These are phyloP conservation scores for Cornus kousa DNA, from an alignment of 148 eudicot species.

Conservation along the genomic window DNA sequence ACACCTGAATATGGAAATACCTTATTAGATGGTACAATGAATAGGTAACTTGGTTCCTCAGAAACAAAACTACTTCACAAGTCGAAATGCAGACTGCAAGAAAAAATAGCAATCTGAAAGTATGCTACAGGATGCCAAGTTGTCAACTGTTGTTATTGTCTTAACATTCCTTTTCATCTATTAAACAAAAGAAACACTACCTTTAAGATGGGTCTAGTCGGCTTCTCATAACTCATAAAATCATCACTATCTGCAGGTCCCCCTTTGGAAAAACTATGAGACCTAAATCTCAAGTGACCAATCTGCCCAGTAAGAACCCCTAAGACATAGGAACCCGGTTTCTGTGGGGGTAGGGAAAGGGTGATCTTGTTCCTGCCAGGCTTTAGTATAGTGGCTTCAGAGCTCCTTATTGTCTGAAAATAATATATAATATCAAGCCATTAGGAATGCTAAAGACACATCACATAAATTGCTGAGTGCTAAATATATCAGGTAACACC, in stretches of 20 bases:
- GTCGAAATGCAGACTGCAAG: not conserved
- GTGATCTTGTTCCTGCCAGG: slow-evolving; percentile 89
- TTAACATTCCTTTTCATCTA: not conserved
- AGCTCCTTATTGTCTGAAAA: slow-evolving; percentile 69
- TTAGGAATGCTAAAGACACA: slow-evolving; percentile 11
- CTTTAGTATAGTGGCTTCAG: slow-evolving; percentile 61
- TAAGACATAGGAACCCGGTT: slow-evolving; percentile 96
- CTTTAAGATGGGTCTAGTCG: slow-evolving; percentile 93
- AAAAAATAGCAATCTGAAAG: not conserved
- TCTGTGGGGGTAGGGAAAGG: slow-evolving; percentile 85
- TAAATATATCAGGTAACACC: not conserved
- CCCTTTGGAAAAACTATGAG: slow-evolving; percentile 94
- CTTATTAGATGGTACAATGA: not conserved
- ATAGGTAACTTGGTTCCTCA: not conserved
- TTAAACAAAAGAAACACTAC: slow-evolving; percentile 29
- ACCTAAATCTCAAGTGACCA: slow-evolving; percentile 93
- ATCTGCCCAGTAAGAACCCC: slow-evolving; percentile 96
- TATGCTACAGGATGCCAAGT: not conserved
- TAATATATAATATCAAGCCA: slow-evolving; percentile 1
- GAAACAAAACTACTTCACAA: slow-evolving; percentile 4
- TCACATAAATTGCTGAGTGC: not conserved
- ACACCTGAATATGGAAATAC: slow-evolving; percentile 49
- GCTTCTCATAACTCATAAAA: slow-evolving; percentile 98
- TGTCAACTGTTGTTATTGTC: not conserved
- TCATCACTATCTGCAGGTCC: slow-evolving; percentile 95